Conservation (phyloP, 164 flowering plant species). For the Echeveria elegans region DNA sequence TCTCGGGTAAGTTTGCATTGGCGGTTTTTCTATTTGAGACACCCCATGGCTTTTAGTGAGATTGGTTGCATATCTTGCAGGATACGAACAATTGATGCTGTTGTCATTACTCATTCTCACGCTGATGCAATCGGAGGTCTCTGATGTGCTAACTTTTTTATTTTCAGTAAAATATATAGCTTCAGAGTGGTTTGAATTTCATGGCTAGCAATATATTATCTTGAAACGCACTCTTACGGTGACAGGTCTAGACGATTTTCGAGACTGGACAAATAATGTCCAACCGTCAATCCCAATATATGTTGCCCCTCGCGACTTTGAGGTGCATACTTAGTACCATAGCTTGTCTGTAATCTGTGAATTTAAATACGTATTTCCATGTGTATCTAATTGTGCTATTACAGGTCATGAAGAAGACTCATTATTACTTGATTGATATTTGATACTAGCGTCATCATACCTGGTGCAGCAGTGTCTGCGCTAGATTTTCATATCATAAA, state of each 20-base stretch:
- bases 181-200: background rate
- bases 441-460: slow-evolving; percentile 63
- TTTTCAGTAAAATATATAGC: slow-evolving; percentile 2
- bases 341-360: background rate
- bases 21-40: background rate
- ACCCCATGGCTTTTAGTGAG: slow-evolving; percentile 19
- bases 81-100: slow-evolving; percentile 95
- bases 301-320: slow-evolving; percentile 81
- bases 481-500: slow-evolving; percentile 74
- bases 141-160: slow-evolving; percentile 22
- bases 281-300: slow-evolving; percentile 80
- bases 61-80: slow-evolving; percentile 68
- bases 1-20: slow-evolving; percentile 52
- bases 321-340: slow-evolving; percentile 32
- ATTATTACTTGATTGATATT: slow-evolving; percentile 88
- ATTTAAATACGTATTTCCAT: background rate
- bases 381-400: slow-evolving; percentile 5
- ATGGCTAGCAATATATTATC: background rate
- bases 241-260: slow-evolving; percentile 94
- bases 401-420: slow-evolving; percentile 98
- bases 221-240: background rate
- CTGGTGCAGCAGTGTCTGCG: slow-evolving; percentile 93
- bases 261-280: slow-evolving; percentile 99
- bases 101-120: slow-evolving; percentile 95
- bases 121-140: slow-evolving; percentile 99